Conservation (phyloP, 257 asterid species). For the Agastache rugosa region DNA sequence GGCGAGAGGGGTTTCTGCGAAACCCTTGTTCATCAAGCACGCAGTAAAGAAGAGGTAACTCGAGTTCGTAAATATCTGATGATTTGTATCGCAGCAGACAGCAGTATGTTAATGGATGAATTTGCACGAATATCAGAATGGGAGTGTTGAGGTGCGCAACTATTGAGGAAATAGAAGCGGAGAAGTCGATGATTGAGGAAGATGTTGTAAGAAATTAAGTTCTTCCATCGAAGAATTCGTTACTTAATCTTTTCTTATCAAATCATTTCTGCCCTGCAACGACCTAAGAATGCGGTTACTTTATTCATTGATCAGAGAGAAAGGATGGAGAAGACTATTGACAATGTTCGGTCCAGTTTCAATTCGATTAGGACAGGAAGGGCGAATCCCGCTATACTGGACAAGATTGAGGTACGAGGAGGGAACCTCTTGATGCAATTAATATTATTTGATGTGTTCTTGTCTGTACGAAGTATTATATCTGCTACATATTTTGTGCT, state of each 20-base stretch:
- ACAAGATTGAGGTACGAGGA: slow-evolving; percentile 76
- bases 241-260: neutral
- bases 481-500: neutral
- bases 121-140: slow-evolving; percentile 49
- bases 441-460: neutral
- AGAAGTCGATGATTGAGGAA: slow-evolving; percentile 75
- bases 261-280: neutral
- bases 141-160: slow-evolving; percentile 80
- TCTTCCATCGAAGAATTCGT: neutral
- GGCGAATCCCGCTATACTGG: slow-evolving; percentile 90
- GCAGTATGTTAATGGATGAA: slow-evolving; percentile 16
- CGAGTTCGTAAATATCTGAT: slow-evolving; percentile 7
- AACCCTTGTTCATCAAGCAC: slow-evolving; percentile 43
- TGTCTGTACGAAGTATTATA: neutral
- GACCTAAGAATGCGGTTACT: slow-evolving; percentile 18
- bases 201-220: slow-evolving; percentile 63
- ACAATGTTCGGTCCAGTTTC: slow-evolving; percentile 69
- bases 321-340: slow-evolving; percentile 93
- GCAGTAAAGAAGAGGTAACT: slow-evolving; percentile 57
- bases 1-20: slow-evolving; percentile 49
- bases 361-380: slow-evolving; percentile 93
- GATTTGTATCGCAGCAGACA: neutral
- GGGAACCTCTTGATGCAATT: neutral
- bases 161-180: slow-evolving; percentile 87
- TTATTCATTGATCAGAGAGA: slow-evolving; percentile 56